Conservation (phyloP, 129 eudicot species). For the Helianthus tuberosus region DNA sequence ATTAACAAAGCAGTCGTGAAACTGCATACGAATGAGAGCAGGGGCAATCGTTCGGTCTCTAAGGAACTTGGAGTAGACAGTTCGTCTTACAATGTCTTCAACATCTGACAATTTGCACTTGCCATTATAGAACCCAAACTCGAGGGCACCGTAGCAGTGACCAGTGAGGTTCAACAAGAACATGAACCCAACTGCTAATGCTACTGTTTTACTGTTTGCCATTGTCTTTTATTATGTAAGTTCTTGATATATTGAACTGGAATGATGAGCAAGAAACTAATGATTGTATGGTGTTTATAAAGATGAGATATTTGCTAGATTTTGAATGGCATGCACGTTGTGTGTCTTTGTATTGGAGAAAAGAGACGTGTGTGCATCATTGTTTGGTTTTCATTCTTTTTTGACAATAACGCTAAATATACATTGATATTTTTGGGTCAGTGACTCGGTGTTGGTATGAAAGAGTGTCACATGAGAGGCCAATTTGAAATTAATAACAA, state of each 20-base stretch:
- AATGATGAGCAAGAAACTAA: too few relatives aligned
- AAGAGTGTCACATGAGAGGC: neutral
- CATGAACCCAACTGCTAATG: constrained; percentile 29
- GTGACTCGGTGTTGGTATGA: too few relatives aligned
- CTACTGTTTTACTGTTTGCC: neutral
- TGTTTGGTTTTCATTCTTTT: neutral
- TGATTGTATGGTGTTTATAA: neutral
- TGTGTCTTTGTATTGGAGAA: neutral
- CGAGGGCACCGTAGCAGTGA: constrained; percentile 35
- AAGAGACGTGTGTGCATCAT: neutral
- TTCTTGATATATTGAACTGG: too few relatives aligned
- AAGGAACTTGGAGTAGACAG: constrained; percentile 20
- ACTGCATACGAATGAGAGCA: constrained; percentile 72
- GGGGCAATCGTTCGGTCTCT: constrained; percentile 50
- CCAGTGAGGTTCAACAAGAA: constrained; percentile 33
- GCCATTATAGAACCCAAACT: constrained; percentile 52
- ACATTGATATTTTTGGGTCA: too few relatives aligned
- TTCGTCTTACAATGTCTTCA: constrained; percentile 42
- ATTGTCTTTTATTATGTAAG: neutral
- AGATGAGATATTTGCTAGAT: neutral
- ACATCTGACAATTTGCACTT: constrained; percentile 46
- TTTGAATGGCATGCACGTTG: neutral
- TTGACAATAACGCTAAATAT: too few relatives aligned
- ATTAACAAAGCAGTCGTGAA: constrained; percentile 78
- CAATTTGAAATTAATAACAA: neutral